Evolutionary conservation across 2,329 filamentous ascomycete genomes (phyloP).

Genomic region (Metarhizium anisopliae): DNA sequence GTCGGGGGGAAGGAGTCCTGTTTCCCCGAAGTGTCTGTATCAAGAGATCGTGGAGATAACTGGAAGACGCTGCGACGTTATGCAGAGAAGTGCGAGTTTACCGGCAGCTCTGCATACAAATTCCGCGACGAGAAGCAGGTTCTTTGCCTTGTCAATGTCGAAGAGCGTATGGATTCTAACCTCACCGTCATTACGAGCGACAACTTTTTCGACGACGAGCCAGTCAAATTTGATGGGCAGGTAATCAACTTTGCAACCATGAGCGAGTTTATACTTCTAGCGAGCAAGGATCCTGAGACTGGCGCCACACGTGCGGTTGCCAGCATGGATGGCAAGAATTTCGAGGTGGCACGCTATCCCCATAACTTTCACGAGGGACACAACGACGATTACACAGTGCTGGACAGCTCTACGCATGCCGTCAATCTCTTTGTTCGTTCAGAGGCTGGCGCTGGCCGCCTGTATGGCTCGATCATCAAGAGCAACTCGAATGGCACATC

Average conservation of each 20-base stretch:
- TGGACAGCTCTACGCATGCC: constrained; percentile 90
- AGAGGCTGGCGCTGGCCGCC: constrained; percentile 51
- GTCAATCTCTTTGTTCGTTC: constrained; percentile 90
- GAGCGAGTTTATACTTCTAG: constrained; percentile 92
- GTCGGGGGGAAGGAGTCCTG: constrained; percentile 46
- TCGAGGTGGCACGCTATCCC: constrained; percentile 79
- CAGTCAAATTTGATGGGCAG: constrained; percentile 36
- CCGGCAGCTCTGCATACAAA: constrained; percentile 52
- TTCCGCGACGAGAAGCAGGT: constrained; percentile 46
- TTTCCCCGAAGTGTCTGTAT: constrained; percentile 65
- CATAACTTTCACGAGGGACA: constrained; percentile 71
- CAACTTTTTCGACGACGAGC: constrained; percentile 58
- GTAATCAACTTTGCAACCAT: constrained; percentile 87
- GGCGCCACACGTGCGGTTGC: constrained; percentile 67
- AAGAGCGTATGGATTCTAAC: constrained; percentile 50
- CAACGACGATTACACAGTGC: constrained; percentile 79
- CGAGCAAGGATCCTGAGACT: constrained; percentile 59
- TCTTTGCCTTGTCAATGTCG: constrained; percentile 47
- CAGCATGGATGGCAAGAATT: constrained; percentile 75
- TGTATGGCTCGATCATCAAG: constrained; percentile 86
- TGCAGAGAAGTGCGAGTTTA: constrained; percentile 79
- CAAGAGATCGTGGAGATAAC: constrained; percentile 67
- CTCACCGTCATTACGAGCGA: constrained; percentile 67
- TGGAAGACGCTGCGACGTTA: constrained; percentile 71
- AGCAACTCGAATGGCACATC: constrained; percentile 97